Evolutionary conservation across 768 basidiomycete genomes (phyloP).

Genomic region (Strobilomyces confusus): DNA sequence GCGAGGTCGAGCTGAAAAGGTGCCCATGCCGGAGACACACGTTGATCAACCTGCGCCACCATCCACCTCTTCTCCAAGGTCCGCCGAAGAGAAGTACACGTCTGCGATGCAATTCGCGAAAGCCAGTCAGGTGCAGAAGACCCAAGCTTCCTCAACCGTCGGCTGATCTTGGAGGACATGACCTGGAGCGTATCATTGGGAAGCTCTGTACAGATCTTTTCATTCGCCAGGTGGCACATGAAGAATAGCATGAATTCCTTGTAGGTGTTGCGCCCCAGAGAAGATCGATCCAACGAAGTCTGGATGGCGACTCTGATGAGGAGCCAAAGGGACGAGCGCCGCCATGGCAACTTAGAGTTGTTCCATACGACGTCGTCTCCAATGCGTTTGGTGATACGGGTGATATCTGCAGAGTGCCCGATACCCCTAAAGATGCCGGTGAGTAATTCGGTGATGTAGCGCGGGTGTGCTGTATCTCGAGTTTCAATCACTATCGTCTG

Average conservation of each 20-base stretch:
- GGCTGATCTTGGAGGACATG: constrained; percentile 28
- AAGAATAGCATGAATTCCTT: constrained; percentile 48
- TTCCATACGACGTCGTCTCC: constrained; percentile 1
- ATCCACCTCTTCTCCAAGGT: constrained; percentile 35
- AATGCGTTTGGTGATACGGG: constrained; percentile 18
- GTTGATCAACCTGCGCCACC: constrained; percentile 27
- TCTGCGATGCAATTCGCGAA: constrained; percentile 37
- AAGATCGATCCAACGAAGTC: constrained; percentile 23
- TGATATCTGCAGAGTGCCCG: constrained; percentile 15
- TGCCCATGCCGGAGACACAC: constrained; percentile 28
- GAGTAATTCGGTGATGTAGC: constrained; percentile 45
- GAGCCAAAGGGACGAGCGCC: constrained; percentile 37
- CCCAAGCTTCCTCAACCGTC: constrained; percentile 26
- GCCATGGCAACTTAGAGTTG: constrained; percentile 20
- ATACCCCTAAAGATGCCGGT: constrained; percentile 40
- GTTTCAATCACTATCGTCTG: constrained; percentile 5
- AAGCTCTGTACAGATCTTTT: constrained; percentile 13
- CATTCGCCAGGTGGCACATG: constrained; percentile 26
- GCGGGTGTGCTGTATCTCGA: constrained; percentile 32
- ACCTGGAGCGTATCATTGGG: constrained; percentile 27
- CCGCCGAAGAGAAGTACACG: constrained; percentile 26
- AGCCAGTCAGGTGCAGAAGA: constrained; percentile 23
- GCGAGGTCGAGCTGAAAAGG: constrained; percentile 28
- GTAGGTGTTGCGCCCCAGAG: constrained; percentile 29
- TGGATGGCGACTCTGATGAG: constrained; percentile 33